Base-by-base conservation (phyloP, 2,329 filamentous ascomycete species). In the Trichoderma arundinaceum region DNA sequence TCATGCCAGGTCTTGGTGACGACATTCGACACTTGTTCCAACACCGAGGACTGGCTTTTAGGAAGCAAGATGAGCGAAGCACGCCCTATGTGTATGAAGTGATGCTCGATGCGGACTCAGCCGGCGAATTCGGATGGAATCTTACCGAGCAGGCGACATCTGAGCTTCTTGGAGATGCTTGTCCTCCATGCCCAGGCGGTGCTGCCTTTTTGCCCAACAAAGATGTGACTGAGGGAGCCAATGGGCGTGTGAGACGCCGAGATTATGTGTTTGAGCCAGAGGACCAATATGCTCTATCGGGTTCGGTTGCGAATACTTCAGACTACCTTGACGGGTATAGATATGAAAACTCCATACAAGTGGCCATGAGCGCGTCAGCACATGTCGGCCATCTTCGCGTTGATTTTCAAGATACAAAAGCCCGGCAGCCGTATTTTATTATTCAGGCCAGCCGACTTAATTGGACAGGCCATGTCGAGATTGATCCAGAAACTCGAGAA, bases 41-140 rank as follows among this genome's bases (percentile, higher is more conserved):
- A 48, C 74, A 81, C 49, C 73, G 80, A 4, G 81, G 76, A 5
- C 71, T 80, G 33, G 68, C 72, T 2, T 82, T 83, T 63, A 69
- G 68, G 0, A 83, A 83, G 62, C 67, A 70, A n/a, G 74, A 80
- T 28, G 81, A 83, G 69, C 66, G 67, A 8, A 81, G 79, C 69
- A 80, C 78, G 7, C 73, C 81, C 0, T 83, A 82, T 67, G 76
- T 82, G 4, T 83, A 83, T 68, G 79, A 82, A 66, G 76, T 81
- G 0, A 67, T 75, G 7, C 71, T 83, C 9, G 74, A 82, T 66
- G 79, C 77, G 1, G 73, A 78, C 32, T 74, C 75, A 0, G 39
- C n/a, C 1, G 67, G 73, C 19, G 71, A 74, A 4, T 73, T 72
- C 32, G 73, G 77, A 17, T 77, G 74, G 74, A 74, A 78, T 66